A percentile compares a stretch with the other conserved stretches of the same genome.
Evolutionary conservation across 2,329 filamentous ascomycete species (phyloP).

Genomic region (Colletotrichum limetticola): DNA sequence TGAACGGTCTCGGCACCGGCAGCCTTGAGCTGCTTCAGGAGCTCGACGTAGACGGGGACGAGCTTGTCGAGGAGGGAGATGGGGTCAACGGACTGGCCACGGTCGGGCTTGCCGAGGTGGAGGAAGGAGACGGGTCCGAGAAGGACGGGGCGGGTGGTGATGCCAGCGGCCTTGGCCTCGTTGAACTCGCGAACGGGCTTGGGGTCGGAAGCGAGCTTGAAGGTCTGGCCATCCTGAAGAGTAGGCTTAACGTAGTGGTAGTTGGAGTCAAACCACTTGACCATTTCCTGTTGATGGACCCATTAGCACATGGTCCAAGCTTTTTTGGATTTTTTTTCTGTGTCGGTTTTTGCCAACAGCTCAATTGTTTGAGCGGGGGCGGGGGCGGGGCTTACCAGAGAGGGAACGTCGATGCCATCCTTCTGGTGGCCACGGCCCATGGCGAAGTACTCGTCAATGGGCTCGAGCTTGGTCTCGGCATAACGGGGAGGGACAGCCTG

Average conservation of each 20-base stretch:
- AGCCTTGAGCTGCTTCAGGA: constrained; percentile 92
- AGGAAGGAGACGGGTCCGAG: constrained; percentile 98
- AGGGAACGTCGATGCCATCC: constrained; percentile 90
- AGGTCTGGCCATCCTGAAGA: constrained; percentile 94
- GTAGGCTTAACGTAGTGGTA: constrained; percentile 99
- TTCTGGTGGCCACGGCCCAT: constrained; percentile 99
- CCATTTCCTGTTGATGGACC: constrained; percentile 76
- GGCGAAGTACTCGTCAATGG: constrained; percentile 97
- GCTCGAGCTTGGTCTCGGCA: constrained; percentile 86
- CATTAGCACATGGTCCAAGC: constrained; percentile 19
- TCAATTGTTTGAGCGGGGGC: constrained; percentile 19
- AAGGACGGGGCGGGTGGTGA: constrained; percentile 91
- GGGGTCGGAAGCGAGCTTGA: constrained; percentile 86
- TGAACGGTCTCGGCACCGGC: constrained; percentile 97
- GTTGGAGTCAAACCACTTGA: constrained; percentile 99
- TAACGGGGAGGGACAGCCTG: constrained; percentile 94
- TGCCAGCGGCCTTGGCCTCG: constrained; percentile 97
- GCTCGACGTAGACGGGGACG: constrained; percentile 92
- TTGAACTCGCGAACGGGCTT: constrained; percentile 96
- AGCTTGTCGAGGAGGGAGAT: constrained; percentile 95
- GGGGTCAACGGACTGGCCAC: constrained; percentile 90
- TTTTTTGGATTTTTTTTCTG: background rate
- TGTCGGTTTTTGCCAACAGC: constrained; percentile 53
- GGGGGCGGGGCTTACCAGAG: constrained; percentile 57
- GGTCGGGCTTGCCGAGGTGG: constrained; percentile 96